These are phyloP conservation scores for Xerophyta viscosa DNA, from an alignment of 106 monocot species.

Conservation along the genomic window DNA sequence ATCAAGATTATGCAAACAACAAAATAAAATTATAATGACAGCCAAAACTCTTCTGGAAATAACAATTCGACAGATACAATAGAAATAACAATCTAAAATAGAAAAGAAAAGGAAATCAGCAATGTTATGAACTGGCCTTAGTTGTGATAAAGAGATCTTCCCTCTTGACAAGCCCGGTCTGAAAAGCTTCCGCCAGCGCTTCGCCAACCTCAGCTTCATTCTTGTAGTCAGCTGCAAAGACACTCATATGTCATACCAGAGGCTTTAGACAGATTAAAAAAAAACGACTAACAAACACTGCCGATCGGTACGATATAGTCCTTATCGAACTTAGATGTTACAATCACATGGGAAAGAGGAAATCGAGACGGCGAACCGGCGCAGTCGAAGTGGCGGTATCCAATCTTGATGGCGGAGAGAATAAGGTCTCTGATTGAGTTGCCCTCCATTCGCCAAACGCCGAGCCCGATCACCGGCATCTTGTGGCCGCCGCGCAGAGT, in stretches of 20 bases:
- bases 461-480: constrained; percentile 84
- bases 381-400: constrained; percentile 98
- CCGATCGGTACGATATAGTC: too few species aligned
- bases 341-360: not conserved
- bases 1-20: too few species aligned
- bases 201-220: constrained; percentile 93
- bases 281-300: not conserved
- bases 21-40: too few species aligned
- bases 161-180: constrained; percentile 77
- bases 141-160: constrained; percentile 93
- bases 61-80: too few species aligned
- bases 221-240: constrained; percentile 76
- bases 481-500: constrained; percentile 57
- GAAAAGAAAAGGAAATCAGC: too few species aligned
- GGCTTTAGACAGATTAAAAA: too few species aligned
- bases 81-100: too few species aligned
- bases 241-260: constrained; percentile 1
- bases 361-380: constrained; percentile 30
- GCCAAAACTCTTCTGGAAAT: too few species aligned
- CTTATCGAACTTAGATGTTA: too few species aligned
- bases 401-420: constrained; percentile 63
- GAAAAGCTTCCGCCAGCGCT: constrained; percentile 74
- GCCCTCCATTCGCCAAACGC: constrained; percentile 92
- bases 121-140: constrained; percentile 41
- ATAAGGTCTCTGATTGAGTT: constrained; percentile 66